Evolutionary conservation across 257 asterid species (phyloP).

Genomic region (Fraxinus americana): DNA sequence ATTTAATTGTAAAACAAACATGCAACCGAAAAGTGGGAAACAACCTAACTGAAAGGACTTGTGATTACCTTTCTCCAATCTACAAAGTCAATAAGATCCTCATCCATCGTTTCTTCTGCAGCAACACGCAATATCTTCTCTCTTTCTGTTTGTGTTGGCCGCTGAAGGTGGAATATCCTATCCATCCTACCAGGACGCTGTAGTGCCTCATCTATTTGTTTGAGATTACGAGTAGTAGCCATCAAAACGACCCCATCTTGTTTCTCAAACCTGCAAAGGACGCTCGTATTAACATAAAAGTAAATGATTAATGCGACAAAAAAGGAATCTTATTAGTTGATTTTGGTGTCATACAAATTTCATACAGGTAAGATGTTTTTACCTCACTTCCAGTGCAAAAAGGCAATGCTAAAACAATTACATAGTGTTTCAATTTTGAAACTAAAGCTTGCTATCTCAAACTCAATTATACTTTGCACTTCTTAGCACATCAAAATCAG

Average conservation of each 20-base stretch:
- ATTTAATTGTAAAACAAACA: constrained; percentile 12
- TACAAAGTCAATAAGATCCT: constrained; percentile 74
- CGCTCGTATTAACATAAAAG: not conserved
- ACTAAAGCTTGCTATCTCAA: not conserved
- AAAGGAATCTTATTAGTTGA: not conserved
- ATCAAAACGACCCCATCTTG: constrained; percentile 98
- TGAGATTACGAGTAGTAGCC: constrained; percentile 94
- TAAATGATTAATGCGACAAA: constrained; percentile 24
- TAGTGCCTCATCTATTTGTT: constrained; percentile 87
- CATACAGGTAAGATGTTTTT: constrained; percentile 1
- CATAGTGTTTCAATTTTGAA: not conserved
- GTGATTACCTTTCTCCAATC: constrained; percentile 85
- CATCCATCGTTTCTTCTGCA: constrained; percentile 92
- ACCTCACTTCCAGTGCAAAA: constrained; percentile 5
- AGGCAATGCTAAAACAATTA: constrained; percentile 4
- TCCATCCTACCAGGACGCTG: constrained; percentile 99
- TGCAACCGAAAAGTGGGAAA: constrained; percentile 11
- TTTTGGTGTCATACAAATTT: constrained; percentile 14
- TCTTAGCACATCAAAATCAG: not conserved
- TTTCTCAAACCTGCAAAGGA: constrained; percentile 76
- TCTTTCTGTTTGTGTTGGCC: constrained; percentile 81
- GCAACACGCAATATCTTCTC: constrained; percentile 70
- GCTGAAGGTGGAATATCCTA: constrained; percentile 90
- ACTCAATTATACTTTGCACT: not conserved
- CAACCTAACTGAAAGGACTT: constrained; percentile 19